These are phyloP conservation scores for Leccinum pachyderme DNA, from an alignment of 1,284 basidiomycete species.

Conservation along the genomic window DNA sequence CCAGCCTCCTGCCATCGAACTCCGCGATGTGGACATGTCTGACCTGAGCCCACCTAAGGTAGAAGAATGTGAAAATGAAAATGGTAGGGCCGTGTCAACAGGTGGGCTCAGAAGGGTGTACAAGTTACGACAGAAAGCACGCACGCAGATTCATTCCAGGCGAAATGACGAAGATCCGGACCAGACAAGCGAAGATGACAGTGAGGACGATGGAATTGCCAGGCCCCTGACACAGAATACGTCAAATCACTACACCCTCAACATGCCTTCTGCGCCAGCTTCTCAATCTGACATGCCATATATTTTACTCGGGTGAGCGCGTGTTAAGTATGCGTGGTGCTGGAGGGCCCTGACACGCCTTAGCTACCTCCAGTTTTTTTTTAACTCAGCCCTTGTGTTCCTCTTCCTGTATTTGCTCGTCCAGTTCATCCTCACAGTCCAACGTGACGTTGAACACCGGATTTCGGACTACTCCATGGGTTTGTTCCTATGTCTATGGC, in stretches of 20 bases:
- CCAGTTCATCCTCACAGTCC: conserved; percentile 86
- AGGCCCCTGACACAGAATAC: conserved; percentile 51
- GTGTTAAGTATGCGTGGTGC: conserved; percentile 6
- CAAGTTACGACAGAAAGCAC: conserved; percentile 55
- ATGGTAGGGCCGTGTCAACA: conserved; percentile 51
- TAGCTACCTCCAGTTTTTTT: conserved; percentile 92
- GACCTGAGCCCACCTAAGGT: conserved; percentile 61
- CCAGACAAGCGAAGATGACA: conserved; percentile 43
- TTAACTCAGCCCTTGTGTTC: conserved; percentile 86
- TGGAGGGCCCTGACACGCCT: conserved; percentile 18
- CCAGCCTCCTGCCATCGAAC: conserved; percentile 41
- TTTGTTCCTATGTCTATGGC: conserved; percentile 36
- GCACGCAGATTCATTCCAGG: conserved; percentile 34
- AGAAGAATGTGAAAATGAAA: conserved; percentile 43
- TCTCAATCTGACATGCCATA: conserved; percentile 64
- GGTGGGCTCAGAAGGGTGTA: conserved; percentile 73
- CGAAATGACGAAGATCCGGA: conserved; percentile 37
- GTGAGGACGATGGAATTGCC: conserved; percentile 37
- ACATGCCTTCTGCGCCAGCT: conserved; percentile 60
- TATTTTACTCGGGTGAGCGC: conserved; percentile 71
- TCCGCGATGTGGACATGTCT: conserved; percentile 69
- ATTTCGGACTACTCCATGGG: conserved; percentile 90
- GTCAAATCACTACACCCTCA: conserved; percentile 78
- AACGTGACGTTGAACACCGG: conserved; percentile 86
- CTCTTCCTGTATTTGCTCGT: conserved; percentile 84